These are phyloP conservation scores for Arxiozyma slooffiae DNA, from an alignment of 1,139 yeast genomes.

Conservation along the genomic window DNA sequence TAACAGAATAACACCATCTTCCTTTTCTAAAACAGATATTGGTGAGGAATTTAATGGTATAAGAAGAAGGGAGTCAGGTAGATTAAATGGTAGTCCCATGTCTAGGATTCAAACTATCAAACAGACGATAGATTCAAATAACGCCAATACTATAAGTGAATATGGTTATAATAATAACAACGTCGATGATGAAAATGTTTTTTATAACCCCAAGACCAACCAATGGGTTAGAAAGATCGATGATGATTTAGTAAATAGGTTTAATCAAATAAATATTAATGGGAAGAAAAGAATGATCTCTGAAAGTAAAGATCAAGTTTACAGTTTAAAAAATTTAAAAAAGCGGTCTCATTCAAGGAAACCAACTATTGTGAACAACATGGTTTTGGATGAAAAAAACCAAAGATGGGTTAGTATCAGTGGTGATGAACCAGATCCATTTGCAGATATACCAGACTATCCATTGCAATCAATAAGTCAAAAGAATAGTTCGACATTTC, in stretches of 20 bases:
- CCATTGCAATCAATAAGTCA: neutral
- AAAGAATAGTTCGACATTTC: conserved; percentile 14
- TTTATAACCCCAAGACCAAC: conserved; percentile 40
- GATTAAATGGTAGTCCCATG: conserved; percentile 5
- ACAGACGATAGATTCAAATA: conserved; percentile 29
- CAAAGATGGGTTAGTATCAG: conserved; percentile 40
- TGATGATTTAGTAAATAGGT: conserved; percentile 42
- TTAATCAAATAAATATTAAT: conserved; percentile 30
- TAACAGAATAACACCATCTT: conserved; percentile 6
- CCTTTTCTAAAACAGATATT: neutral
- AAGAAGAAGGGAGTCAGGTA: neutral
- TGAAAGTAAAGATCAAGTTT: neutral
- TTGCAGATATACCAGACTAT: conserved; percentile 20
- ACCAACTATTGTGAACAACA: conserved; percentile 35
- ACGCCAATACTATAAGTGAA: conserved; percentile 19
- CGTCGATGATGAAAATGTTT: conserved; percentile 35
- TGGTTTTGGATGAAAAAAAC: conserved; percentile 49
- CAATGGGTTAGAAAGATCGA: conserved; percentile 49
- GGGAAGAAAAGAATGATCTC: conserved; percentile 14
- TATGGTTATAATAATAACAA: neutral
- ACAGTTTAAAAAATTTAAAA: conserved; percentile 5
- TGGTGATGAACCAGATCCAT: conserved; percentile 34
- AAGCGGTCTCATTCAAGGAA: conserved; percentile 9
- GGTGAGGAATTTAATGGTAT: neutral
- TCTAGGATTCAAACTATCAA: conserved; percentile 26